Evolutionary conservation across 495 filamentous ascomycete species (phyloP), one percentile per base, ranked within the genome.

Genomic region (Neurospora tetraspora): DNA sequence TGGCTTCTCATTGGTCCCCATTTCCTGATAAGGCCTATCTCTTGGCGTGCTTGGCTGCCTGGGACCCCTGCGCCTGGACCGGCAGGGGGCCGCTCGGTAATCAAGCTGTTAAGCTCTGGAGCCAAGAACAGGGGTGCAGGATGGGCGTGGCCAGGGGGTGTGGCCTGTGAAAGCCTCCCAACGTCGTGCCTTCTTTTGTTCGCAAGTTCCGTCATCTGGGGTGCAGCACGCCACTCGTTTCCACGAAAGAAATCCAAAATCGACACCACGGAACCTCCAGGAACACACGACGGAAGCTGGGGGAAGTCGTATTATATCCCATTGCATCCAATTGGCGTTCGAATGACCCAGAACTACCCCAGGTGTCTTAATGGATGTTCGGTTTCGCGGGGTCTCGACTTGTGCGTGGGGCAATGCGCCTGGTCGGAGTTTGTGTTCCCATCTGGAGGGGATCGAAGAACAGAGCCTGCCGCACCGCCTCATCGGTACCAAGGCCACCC

Each of bases 21-120:
- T 3, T 16, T 68, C 27, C 18, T 68, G 74, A 77, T 78, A 75
- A 78, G 75, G 71, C 73, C 69, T 76, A 77, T 78, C 75, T 75
- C 78, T 80, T 80, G 77, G 78, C 78, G 37, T 40, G 18, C 73
- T 72, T 71, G 70, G 74, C 71, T 69, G 53, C 47, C 47, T 61
- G 53, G 12, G 2, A 34, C 7, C 53, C 53, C 53, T 61, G 53
- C 53, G 23, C 45, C 18, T 37, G n/a, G 38, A 65, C 53, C 23
- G 47, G 31, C 27, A 37, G 68, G 27, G 65, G 39, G 8, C 3
- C 38, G 0, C 14, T 8, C 34, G 42, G 70, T 53, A 53, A 61
- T 61, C 10, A 23, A 23, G 45, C 47, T 61, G 53, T 61, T 16
- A 18, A 61, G 53, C 23, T 61, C 53, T 61, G 53, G 53, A 61